These are phyloP conservation scores for Huntiella abstrusa DNA, from an alignment of 2,329 filamentous ascomycete species.

Conservation along the genomic window DNA sequence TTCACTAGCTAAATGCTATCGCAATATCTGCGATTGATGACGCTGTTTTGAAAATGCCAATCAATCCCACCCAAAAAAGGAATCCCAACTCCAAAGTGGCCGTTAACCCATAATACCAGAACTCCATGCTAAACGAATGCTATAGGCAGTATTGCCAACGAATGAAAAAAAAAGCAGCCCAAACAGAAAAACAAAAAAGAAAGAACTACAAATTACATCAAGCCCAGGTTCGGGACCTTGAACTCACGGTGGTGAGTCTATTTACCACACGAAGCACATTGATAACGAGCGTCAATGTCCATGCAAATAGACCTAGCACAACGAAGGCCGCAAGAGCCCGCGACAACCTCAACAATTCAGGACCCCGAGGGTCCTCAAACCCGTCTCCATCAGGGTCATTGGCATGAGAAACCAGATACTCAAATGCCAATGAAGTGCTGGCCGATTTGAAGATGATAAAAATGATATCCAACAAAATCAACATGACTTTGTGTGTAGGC, in stretches of 20 bases:
- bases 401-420: conserved; percentile 48
- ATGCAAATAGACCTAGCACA: conserved; percentile 66
- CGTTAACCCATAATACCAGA: too few species aligned
- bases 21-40: too few species aligned
- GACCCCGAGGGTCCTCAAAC: conserved; percentile 6
- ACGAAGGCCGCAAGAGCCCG: conserved; percentile 61
- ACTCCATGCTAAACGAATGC: too few species aligned
- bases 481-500: conserved; percentile 65
- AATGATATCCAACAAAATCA: conserved; percentile 80
- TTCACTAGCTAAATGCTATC: too few species aligned
- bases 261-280: conserved; percentile 58
- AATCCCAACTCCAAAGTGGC: too few species aligned
- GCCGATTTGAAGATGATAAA: conserved; percentile 97
- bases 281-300: conserved; percentile 76
- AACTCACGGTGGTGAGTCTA: conserved; percentile 25
- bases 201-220: conserved; percentile 2
- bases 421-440: conserved; percentile 78
- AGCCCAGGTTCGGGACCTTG: conserved; percentile 16
- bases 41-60: too few species aligned
- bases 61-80: too few species aligned
- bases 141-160: neutral
- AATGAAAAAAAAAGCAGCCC: neutral
- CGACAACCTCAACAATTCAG: conserved; percentile 18
- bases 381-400: conserved; percentile 19
- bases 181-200: neutral